Percentiles rank a stretch among this genome's conserved stretches.
phyloP scores from a whole-genome alignment of 257 asterid species.

The Solanum tacnaense region DNA sequence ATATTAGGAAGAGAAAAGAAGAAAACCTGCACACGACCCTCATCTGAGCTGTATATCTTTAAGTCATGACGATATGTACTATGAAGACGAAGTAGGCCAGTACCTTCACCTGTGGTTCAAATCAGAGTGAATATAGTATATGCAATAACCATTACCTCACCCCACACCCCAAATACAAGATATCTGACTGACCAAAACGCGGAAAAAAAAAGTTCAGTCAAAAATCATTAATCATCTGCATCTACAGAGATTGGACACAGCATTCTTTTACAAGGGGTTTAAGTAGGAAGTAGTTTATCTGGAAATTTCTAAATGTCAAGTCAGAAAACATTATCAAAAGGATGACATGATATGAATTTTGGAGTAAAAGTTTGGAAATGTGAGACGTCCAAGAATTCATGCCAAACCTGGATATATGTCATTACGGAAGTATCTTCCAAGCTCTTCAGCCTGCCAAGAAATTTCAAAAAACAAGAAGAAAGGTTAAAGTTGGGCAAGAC shows the following conservation, averaged over 20 bases:
- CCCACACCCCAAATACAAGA: not conserved
- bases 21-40: constrained; percentile 94
- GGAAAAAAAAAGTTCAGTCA: not conserved
- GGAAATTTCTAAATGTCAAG: not conserved
- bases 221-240: not conserved
- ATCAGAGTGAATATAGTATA: not conserved
- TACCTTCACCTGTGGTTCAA: constrained; percentile 76
- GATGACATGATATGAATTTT: not conserved
- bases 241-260: not conserved
- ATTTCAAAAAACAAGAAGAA: constrained; percentile 7
- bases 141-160: not conserved
- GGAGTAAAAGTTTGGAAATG: not conserved
- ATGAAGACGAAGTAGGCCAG: constrained; percentile 96
- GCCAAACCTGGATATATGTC: constrained; percentile 87
- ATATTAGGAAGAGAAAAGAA: not conserved
- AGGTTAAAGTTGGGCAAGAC: not conserved
- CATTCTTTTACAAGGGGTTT: not conserved
- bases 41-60: constrained; percentile 95
- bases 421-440: constrained; percentile 87
- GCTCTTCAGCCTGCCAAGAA: constrained; percentile 84
- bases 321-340: not conserved
- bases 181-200: not conserved
- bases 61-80: constrained; percentile 96
- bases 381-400: not conserved
- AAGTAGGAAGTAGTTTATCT: not conserved